Conservation (phyloP, 177 flowering plant species). For the Vitis hybrid region DNA sequence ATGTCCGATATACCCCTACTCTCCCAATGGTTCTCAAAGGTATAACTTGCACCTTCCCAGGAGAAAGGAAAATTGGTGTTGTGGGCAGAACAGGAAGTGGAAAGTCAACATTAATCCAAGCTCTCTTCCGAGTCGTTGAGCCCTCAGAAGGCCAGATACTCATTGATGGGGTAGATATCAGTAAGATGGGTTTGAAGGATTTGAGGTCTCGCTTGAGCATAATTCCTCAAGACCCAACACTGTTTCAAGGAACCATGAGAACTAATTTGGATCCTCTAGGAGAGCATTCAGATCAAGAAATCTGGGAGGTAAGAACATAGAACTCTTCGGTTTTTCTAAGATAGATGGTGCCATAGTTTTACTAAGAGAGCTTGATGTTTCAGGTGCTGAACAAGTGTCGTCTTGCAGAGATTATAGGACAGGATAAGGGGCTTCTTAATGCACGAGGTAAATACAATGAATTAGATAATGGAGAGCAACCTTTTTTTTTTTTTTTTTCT, state of each 20-base stretch:
- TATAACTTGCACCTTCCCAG: slow-evolving; percentile 69
- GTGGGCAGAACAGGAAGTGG: slow-evolving; percentile 98
- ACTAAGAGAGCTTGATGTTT: slow-evolving; percentile 2
- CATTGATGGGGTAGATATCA: slow-evolving; percentile 75
- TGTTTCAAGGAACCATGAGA: slow-evolving; percentile 82
- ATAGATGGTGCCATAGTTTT: neutral
- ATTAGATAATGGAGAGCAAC: neutral
- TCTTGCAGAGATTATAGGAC: slow-evolving; percentile 50
- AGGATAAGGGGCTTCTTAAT: slow-evolving; percentile 66
- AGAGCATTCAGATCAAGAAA: slow-evolving; percentile 70
- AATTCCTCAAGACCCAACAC: slow-evolving; percentile 88
- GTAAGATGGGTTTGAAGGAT: slow-evolving; percentile 71
- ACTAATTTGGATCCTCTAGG: slow-evolving; percentile 75
- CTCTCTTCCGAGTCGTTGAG: slow-evolving; percentile 81
- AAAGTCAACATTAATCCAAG: slow-evolving; percentile 85
- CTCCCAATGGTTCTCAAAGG: slow-evolving; percentile 76
- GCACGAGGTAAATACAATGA: slow-evolving; percentile 54
- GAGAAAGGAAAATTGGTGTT: slow-evolving; percentile 67
- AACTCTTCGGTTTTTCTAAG: neutral
- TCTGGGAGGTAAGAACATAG: slow-evolving; percentile 70
- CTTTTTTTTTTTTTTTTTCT: neutral
- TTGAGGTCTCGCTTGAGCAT: slow-evolving; percentile 70
- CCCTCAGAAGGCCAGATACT: slow-evolving; percentile 64
- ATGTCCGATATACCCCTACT: slow-evolving; percentile 57
- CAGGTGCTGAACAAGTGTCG: slow-evolving; percentile 76